These are phyloP conservation scores for Chrysopogon serrulatus DNA, from an alignment of 176 grass and related monocot species.

Conservation along the genomic window DNA sequence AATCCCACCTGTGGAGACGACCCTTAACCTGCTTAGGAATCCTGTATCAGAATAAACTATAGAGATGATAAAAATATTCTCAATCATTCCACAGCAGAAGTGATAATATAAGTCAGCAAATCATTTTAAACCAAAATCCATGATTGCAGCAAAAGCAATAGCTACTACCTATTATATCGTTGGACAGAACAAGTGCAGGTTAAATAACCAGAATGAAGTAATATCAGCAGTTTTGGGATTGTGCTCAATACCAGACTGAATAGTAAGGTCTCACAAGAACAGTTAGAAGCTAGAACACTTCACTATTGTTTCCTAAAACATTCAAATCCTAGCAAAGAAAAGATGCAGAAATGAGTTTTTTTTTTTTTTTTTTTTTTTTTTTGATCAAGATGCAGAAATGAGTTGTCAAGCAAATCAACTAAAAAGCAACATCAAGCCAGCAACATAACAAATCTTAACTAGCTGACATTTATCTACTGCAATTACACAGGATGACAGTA, in stretches of 20 bases:
- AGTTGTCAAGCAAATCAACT: not conserved
- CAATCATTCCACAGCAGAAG: not conserved
- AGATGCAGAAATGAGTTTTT: too few relatives aligned
- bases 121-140: not conserved
- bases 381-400: too few relatives aligned
- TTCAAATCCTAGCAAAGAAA: not conserved
- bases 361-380: too few relatives aligned
- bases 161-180: too few relatives aligned
- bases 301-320: not conserved
- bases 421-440: not conserved
- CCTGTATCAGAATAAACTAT: not conserved
- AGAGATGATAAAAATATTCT: not conserved
- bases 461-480: not conserved
- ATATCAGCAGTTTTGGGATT: not conserved
- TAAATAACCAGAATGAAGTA: not conserved
- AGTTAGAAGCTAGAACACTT: not conserved
- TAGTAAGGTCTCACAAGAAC: not conserved
- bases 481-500: not conserved
- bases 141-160: not conserved
- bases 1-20: constrained; percentile 97
- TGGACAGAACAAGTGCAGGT: not conserved
- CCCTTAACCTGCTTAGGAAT: constrained; percentile 71
- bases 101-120: not conserved
- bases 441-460: not conserved
- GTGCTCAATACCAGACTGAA: not conserved